Evolutionary conservation across 305 asterid species (phyloP).

Genomic region (Solanum hybrid): DNA sequence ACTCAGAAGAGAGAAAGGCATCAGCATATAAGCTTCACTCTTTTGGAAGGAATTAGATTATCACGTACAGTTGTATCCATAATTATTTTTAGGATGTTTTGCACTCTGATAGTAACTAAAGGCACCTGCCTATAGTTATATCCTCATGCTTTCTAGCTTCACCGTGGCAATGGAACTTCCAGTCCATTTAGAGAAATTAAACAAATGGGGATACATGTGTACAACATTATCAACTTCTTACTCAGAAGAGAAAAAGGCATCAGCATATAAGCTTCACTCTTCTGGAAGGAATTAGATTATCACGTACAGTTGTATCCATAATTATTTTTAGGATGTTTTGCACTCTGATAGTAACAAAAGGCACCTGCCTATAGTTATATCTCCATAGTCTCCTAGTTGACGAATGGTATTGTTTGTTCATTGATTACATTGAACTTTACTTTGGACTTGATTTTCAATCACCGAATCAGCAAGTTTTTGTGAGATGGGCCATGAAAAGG

Average conservation of each 20-base stretch:
- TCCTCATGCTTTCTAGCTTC: not conserved
- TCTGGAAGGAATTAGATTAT: not conserved
- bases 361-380: not conserved
- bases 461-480: not conserved
- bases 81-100: not conserved
- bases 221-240: not conserved
- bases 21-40: not conserved
- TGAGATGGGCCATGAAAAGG: not conserved
- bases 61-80: not conserved
- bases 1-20: not conserved
- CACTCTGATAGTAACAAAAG: not conserved
- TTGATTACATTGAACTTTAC: not conserved
- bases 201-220: not conserved
- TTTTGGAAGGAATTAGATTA: not conserved
- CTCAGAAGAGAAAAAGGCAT: not conserved
- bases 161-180: not conserved
- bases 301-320: not conserved
- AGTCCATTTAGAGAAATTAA: not conserved
- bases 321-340: not conserved
- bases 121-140: not conserved
- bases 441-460: not conserved
- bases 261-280: not conserved
- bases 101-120: not conserved
- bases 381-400: not conserved
- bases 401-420: not conserved